These are phyloP conservation scores for Plasmodium malariae DNA, from an alignment of 169 alveolate genomes.

Conservation along the genomic window DNA sequence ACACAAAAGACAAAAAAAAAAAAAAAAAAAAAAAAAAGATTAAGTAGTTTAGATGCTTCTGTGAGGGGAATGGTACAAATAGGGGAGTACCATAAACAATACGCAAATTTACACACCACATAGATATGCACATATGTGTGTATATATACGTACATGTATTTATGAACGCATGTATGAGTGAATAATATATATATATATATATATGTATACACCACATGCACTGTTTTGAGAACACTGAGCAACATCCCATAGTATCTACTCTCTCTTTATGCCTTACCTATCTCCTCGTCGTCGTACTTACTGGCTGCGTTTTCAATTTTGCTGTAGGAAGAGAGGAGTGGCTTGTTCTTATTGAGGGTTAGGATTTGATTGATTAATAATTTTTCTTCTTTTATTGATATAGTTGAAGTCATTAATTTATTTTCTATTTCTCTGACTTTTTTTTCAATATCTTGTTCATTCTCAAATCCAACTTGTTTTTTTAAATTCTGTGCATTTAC, in stretches of 20 bases:
- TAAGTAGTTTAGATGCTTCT: not conserved
- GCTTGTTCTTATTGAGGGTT: slow-evolving; percentile 81
- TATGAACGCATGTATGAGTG: too few species aligned
- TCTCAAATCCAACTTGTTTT: slow-evolving; percentile 81
- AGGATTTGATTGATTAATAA: slow-evolving; percentile 82
- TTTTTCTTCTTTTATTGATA: slow-evolving; percentile 86
- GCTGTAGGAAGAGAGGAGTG: slow-evolving; percentile 78
- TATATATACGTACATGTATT: not conserved
- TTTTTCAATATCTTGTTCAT: slow-evolving; percentile 83
- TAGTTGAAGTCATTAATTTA: slow-evolving; percentile 84
- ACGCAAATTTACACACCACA: too few species aligned
- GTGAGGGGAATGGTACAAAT: too few species aligned
- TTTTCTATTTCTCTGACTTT: slow-evolving; percentile 83
- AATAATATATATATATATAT: too few species aligned
- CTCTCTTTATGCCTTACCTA: slow-evolving; percentile 14
- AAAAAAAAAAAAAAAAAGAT: not conserved
- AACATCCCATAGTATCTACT: too few species aligned
- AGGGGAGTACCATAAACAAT: too few species aligned
- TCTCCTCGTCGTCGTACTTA: slow-evolving; percentile 74
- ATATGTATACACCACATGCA: not conserved
- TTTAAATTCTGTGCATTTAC: slow-evolving; percentile 81
- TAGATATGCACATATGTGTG: not conserved
- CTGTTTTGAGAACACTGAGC: too few species aligned
- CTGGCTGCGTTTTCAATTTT: slow-evolving; percentile 80
- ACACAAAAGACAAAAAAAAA: not conserved